Base-by-base conservation (phyloP, 306 rosid species). In the Abrus precatorius region DNA sequence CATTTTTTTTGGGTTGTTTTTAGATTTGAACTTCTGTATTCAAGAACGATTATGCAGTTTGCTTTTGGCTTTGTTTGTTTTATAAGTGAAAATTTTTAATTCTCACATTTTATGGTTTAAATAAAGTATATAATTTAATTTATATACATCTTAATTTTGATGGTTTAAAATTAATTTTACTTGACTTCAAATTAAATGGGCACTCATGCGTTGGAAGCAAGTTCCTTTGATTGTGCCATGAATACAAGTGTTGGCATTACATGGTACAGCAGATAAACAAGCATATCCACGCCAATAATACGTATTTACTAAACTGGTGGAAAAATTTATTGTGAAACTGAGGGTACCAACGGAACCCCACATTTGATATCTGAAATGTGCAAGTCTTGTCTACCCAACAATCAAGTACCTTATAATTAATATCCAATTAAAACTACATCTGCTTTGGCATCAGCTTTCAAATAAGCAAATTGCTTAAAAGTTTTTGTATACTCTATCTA, bases 241-340 rank as follows among this genome's bases (percentile, higher is more conserved):
- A 92, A 91, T 86, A 97, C 97, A 12, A 20, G 86, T 93, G 86
- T 86, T 93, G 85, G 80, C 89, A 52, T 95, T 97, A 33, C 90
- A 89, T 79, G 84, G 91, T 48, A 83, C 90, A 38, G 94, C 97
- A 9, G 94, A 93, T 74, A 81, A 81, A 82, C 97, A 88, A 86
- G 97, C 95, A 49, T 88, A 87, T 85, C 93, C 97, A 68, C 88
- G 91, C 64, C 97, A 91, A 61, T 20, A 2, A 36, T 36, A 7
- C n/a, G 70, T 64, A 13, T 64, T 64, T 64, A 40, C 33, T 38
- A 64, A 40, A 64, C 33, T 6, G 13, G 52, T 65, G 34, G 8
- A 20, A 61, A 65, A 41, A 13, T 65, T 65, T 14, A 65, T 65
- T 41, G n/a, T 14, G 52, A 65, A 65, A 65, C 40, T 65, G 34